Base-by-base conservation (phyloP, 2,329 filamentous ascomycete genomes). In the Monilinia fructicola region DNA sequence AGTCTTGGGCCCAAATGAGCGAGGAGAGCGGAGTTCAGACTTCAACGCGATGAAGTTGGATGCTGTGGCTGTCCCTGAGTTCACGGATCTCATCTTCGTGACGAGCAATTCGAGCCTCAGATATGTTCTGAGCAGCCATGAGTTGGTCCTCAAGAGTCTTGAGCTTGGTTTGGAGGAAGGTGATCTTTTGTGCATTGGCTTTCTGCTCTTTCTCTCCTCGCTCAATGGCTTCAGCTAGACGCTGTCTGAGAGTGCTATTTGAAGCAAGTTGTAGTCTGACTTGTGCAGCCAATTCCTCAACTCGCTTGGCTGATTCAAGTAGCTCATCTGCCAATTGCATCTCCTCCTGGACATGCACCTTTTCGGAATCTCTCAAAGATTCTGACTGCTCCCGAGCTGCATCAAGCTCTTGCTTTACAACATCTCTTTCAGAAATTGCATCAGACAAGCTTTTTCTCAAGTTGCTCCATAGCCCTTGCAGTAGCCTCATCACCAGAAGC, bases 121-220 rank as follows among this genome's bases (percentile, higher is more conserved):
- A 94, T 26, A 90, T 86, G 66, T 92, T 89, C 77, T 98, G 94
- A 1, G 94, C 92, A 26, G 86, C 80, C 64, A 96, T 83, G 28
- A 99, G 85, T 73, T 90, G 87, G 69, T 98, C 93, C 76, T 98
- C 95, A 61, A 97, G 86, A 21, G 81, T 79, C 73, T 90, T 92
- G 66, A 99, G 88, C 67, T 88, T 90, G 69, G 85, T 85, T 77
- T 98, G 93, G 76, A 98, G 86, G 65, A 88, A 84, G 66, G 91
- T 91, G 76, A 99, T 97, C 73, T 91, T 90, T 63, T 87, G 84
- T 18, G 90, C 90, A 69, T 93, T 96, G 68, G 87, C 81, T 74
- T 89, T 88, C 76, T 96, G 93, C 73, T 95, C 92, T 42, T 84
- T 83, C 74, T 98, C 94, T 67, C 94, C 93, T 70, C 92, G 90